Percentiles rank a stretch among this genome's conserved stretches.
These are phyloP conservation scores for Ophiostoma angusticollis DNA, from an alignment of 2,329 filamentous ascomycete species.

Conservation along the genomic window DNA sequence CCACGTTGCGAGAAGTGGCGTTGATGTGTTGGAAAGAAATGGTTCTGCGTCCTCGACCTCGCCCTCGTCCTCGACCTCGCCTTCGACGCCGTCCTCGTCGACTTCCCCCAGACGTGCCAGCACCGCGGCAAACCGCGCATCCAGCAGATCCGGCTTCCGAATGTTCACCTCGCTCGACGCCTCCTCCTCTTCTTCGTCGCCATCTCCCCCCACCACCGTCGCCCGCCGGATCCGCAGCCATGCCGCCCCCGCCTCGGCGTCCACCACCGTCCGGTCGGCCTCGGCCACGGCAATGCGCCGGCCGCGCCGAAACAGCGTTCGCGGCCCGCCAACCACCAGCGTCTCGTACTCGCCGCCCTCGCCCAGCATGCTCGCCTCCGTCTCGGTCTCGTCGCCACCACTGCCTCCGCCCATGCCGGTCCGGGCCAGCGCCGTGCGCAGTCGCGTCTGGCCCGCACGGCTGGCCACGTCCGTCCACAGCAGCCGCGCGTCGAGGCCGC, in stretches of 20 bases:
- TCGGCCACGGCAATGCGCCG: conserved; percentile 49
- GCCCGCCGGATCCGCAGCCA: conserved; percentile 53
- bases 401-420: conserved; percentile 45
- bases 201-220: conserved; percentile 33
- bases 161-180: conserved; percentile 18
- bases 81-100: neutral
- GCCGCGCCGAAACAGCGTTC: conserved; percentile 49
- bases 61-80: no score
- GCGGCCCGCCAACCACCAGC: conserved; percentile 69
- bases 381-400: conserved; percentile 41
- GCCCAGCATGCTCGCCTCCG: conserved; percentile 45
- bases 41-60: neutral
- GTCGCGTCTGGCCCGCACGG: conserved; percentile 29
- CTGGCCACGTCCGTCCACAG: conserved; percentile 71
- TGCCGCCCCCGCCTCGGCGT: conserved; percentile 65
- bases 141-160: conserved; percentile 53
- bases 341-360: conserved; percentile 97
- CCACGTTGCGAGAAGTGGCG: conserved; percentile 14
- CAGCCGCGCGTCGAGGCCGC: conserved; percentile 67
- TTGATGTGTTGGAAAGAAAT: neutral
- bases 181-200: conserved; percentile 3
- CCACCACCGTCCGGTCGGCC: conserved; percentile 37
- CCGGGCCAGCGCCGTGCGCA: conserved; percentile 43
- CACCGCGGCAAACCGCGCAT: conserved; percentile 41
- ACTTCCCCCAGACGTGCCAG: conserved; percentile 21